Evolutionary conservation across 2,329 filamentous ascomycete species (phyloP).

Genomic region (Botrytis medusae): DNA sequence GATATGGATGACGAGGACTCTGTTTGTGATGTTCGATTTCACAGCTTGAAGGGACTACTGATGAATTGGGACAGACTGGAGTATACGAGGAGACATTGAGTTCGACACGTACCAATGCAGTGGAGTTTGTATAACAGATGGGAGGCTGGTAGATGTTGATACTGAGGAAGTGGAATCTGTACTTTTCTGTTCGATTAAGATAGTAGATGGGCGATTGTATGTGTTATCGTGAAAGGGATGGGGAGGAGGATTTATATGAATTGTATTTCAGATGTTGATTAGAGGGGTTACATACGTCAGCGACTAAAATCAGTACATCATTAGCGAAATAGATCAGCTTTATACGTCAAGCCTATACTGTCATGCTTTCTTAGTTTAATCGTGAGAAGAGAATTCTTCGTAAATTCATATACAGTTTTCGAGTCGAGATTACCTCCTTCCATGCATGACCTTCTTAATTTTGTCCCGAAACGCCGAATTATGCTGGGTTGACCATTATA

Average conservation of each 20-base stretch:
- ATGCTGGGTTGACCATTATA: not conserved
- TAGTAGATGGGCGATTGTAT: not conserved
- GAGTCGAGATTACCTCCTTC: not conserved
- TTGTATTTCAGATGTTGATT: not conserved
- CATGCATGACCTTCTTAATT: not conserved
- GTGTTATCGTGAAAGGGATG: not conserved
- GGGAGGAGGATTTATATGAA: not conserved
- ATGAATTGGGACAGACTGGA: not conserved
- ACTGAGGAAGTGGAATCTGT: not conserved
- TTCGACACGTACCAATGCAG: not conserved
- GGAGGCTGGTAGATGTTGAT: not conserved
- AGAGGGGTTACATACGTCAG: not conserved
- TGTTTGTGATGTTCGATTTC: not conserved
- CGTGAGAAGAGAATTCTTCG: not conserved
- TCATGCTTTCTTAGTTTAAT: not conserved
- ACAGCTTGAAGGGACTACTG: not conserved
- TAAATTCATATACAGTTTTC: not conserved
- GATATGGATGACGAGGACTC: not conserved
- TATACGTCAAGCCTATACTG: not conserved
- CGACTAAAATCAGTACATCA: not conserved
- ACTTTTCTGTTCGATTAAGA: not conserved
- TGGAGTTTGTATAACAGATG: not conserved
- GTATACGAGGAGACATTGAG: not conserved
- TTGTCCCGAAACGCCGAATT: not conserved
- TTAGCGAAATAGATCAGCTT: not conserved